Conservation (phyloP, 257 asterid species). For the Buddleja alternifolia region DNA sequence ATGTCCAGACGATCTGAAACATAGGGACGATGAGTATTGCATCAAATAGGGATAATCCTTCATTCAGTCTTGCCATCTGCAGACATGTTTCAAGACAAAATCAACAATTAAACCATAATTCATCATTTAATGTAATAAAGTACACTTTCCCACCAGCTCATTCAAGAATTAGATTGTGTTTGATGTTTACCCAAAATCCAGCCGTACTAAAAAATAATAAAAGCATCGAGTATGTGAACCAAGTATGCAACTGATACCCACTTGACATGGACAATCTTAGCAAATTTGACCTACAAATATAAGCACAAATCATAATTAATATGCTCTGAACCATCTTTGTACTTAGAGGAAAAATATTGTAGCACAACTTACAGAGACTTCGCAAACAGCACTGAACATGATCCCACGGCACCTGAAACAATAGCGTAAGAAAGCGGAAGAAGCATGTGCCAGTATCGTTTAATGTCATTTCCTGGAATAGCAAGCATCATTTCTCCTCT, state of each 20-base stretch:
- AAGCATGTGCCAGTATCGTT: slow-evolving; percentile 87
- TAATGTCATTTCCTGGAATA: slow-evolving; percentile 61
- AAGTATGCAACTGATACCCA: slow-evolving; percentile 85
- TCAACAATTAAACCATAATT: slow-evolving; percentile 25
- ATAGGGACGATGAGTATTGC: slow-evolving; percentile 97
- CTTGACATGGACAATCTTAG: slow-evolving; percentile 82
- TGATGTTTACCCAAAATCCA: slow-evolving; percentile 85
- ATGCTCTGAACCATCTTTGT: slow-evolving; percentile 24
- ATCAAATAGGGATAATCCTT: slow-evolving; percentile 89
- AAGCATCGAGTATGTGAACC: slow-evolving; percentile 95
- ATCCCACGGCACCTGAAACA: slow-evolving; percentile 97
- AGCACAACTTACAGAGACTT: slow-evolving; percentile 78
- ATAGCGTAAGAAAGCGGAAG: slow-evolving; percentile 94
- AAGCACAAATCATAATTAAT: slow-evolving; percentile 29
- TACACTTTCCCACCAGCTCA: slow-evolving; percentile 6
- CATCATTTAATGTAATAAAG: not conserved
- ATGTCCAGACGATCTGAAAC: slow-evolving; percentile 99
- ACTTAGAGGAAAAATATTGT: slow-evolving; percentile 26
- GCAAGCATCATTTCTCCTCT: slow-evolving; percentile 74
- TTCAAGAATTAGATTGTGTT: slow-evolving; percentile 22
- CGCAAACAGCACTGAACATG: slow-evolving; percentile 93
- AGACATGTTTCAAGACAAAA: slow-evolving; percentile 27
- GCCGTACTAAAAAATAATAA: slow-evolving; percentile 88
- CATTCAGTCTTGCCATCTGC: slow-evolving; percentile 96
- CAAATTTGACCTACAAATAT: slow-evolving; percentile 78